phyloP scores from a whole-genome alignment of 176 grass and related monocot genomes.

The Ampelocalamus luodianensis region DNA sequence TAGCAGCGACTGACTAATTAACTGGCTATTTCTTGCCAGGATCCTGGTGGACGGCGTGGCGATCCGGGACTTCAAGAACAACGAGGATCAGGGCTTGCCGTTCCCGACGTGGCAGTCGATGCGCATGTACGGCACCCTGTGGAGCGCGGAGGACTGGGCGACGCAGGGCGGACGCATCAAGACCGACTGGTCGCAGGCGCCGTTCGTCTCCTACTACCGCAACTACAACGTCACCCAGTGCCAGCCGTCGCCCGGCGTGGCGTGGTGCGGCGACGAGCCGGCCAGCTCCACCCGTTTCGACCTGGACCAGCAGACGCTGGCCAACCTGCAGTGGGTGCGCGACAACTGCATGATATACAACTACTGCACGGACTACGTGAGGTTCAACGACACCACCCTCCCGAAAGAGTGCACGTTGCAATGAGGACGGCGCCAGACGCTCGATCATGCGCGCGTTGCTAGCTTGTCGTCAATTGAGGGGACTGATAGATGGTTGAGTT shows the following conservation, averaged over 20 bases:
- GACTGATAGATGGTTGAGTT: background rate
- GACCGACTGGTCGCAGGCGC: constrained; percentile 70
- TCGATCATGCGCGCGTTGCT: background rate
- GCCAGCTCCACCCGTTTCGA: constrained; percentile 14
- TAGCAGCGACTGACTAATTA: too few relatives aligned
- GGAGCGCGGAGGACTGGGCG: constrained; percentile 78
- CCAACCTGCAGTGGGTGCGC: constrained; percentile 28
- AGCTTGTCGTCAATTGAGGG: background rate
- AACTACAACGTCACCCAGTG: constrained; percentile 45
- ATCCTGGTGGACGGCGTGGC: constrained; percentile 59
- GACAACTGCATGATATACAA: constrained; percentile 48
- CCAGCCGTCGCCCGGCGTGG: constrained; percentile 45
- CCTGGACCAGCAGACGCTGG: background rate
- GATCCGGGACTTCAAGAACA: constrained; percentile 74
- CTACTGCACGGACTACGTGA: constrained; percentile 63
- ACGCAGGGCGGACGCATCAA: constrained; percentile 67
- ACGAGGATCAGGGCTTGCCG: constrained; percentile 32
- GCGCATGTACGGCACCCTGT: constrained; percentile 62
- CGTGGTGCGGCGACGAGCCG: constrained; percentile 57
- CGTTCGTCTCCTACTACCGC: constrained; percentile 70
- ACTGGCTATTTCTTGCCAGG: constrained; percentile 19
- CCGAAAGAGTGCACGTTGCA: constrained; percentile 51
- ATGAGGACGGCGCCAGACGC: background rate
- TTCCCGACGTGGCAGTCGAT: constrained; percentile 65
- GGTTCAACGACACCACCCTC: constrained; percentile 40